phyloP scores from a whole-genome alignment of 1,284 basidiomycete species.

The Cryptococcus sp. region DNA sequence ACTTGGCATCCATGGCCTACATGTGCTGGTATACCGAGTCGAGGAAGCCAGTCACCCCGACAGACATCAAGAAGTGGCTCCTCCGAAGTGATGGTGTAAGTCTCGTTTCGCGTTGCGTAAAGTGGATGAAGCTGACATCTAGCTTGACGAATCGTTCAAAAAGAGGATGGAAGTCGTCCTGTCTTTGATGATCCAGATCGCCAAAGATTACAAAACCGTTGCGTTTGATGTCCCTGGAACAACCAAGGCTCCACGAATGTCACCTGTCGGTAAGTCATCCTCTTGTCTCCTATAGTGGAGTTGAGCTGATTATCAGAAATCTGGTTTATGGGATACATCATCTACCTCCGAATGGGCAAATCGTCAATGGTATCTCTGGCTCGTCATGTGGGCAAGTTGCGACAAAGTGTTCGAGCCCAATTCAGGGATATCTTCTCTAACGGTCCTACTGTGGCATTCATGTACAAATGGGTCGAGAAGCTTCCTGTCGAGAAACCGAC shows the following conservation, averaged over 20 bases:
- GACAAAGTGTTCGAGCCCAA: slow-evolving; percentile 17
- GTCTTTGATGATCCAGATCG: slow-evolving; percentile 30
- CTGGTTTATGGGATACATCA: slow-evolving; percentile 28
- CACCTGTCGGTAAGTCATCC: slow-evolving; percentile 37
- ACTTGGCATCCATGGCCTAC: slow-evolving; percentile 18
- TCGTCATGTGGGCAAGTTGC: slow-evolving; percentile 26
- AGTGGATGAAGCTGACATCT: slow-evolving; percentile 1
- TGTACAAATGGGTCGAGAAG: slow-evolving; percentile 16
- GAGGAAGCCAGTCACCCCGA: slow-evolving; percentile 2
- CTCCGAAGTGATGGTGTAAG: slow-evolving; percentile 20
- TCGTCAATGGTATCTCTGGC: slow-evolving; percentile 25
- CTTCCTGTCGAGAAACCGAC: slow-evolving; percentile 17
- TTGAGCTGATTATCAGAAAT: slow-evolving; percentile 25
- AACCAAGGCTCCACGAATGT: slow-evolving; percentile 13
- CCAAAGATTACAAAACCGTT: slow-evolving; percentile 16
- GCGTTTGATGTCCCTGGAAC: slow-evolving; percentile 24
- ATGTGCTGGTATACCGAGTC: slow-evolving; percentile 11
- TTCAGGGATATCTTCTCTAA: slow-evolving; percentile 31
- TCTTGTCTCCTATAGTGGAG: not conserved
- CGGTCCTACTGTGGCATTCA: slow-evolving; percentile 6
- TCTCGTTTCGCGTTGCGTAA: not conserved
- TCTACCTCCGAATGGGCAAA: slow-evolving; percentile 29
- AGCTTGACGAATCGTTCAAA: slow-evolving; percentile 28
- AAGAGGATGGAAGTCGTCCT: slow-evolving; percentile 28
- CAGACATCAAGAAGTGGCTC: slow-evolving; percentile 14